A percentile compares a stretch with the other conserved stretches of the same genome.
These are phyloP conservation scores for Sungouiella thailandica DNA, from an alignment of 805 yeast genomes.

Conservation along the genomic window DNA sequence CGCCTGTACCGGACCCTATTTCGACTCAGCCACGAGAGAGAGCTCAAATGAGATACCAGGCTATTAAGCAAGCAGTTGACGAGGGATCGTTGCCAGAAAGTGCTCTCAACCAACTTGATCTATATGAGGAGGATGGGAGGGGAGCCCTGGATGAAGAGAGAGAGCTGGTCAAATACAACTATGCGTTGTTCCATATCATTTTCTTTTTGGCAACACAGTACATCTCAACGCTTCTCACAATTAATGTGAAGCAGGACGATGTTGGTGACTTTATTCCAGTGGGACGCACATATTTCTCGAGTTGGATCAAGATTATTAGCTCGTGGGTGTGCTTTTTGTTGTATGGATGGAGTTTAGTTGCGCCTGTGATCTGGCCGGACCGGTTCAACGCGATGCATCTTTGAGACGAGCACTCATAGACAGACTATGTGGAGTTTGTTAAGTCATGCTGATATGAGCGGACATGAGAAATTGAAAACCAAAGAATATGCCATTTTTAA, in stretches of 20 bases:
- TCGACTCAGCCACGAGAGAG: slow-evolving; percentile 42
- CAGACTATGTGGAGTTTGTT: no score
- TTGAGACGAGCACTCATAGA: no score
- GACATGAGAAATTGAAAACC: no score
- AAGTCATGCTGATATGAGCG: no score
- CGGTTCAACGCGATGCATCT: slow-evolving; percentile 44
- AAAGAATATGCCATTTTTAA: no score
- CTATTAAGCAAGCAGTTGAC: slow-evolving; percentile 90
- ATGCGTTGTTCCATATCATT: slow-evolving; percentile 81
- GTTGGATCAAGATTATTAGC: slow-evolving; percentile 89
- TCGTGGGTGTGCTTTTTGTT: slow-evolving; percentile 88
- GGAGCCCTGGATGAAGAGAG: slow-evolving; percentile 54
- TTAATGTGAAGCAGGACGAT: slow-evolving; percentile 81
- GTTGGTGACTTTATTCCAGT: slow-evolving; percentile 92
- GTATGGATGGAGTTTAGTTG: slow-evolving; percentile 87
- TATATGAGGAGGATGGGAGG: slow-evolving; percentile 31
- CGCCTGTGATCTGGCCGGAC: slow-evolving; percentile 89
- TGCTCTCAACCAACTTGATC: slow-evolving; percentile 73
- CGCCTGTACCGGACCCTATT: slow-evolving; percentile 38
- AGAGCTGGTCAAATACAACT: slow-evolving; percentile 70
- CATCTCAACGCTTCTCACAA: slow-evolving; percentile 88
- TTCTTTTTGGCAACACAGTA: slow-evolving; percentile 96
- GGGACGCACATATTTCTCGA: slow-evolving; percentile 91
- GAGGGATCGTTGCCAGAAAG: slow-evolving; percentile 93
- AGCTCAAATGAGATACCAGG: slow-evolving; percentile 77